phyloP scores from a whole-genome alignment of 108 stramenopile genomes.

The Nitzschia sp. region DNA sequence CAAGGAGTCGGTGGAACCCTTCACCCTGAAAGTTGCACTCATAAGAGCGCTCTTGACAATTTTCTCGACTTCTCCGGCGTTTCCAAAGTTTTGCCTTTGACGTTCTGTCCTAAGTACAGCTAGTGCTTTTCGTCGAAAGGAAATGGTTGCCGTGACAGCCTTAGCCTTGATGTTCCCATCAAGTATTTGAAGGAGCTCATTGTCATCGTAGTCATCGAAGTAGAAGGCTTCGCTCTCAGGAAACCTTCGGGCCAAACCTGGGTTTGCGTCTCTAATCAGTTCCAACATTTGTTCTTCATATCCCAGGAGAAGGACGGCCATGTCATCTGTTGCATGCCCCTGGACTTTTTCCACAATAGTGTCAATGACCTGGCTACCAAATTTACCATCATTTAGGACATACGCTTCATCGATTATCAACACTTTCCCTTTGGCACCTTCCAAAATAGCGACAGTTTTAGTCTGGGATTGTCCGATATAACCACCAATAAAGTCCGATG shows the following conservation, averaged over 20 bases:
- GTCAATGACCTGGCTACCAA: constrained; percentile 62
- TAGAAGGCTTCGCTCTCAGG: constrained; percentile 57
- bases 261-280: constrained; percentile 61
- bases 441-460: constrained; percentile 55
- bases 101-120: constrained; percentile 28
- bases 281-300: constrained; percentile 65
- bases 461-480: constrained; percentile 52
- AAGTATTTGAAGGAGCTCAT: constrained; percentile 56
- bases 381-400: constrained; percentile 45
- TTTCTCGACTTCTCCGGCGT: constrained; percentile 67
- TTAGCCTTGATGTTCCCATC: constrained; percentile 19
- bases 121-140: constrained; percentile 38
- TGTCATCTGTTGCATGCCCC: constrained; percentile 64
- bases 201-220: constrained; percentile 74
- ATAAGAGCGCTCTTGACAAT: constrained; percentile 34
- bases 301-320: constrained; percentile 72
- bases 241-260: constrained; percentile 70
- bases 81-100: constrained; percentile 60
- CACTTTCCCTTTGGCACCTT: constrained; percentile 55
- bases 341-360: constrained; percentile 76
- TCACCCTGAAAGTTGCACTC: constrained; percentile 17
- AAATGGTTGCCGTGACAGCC: constrained; percentile 26
- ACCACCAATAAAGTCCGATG: constrained; percentile 62
- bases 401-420: constrained; percentile 85
- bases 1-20: constrained; percentile 5